Evolutionary conservation across 2,329 filamentous ascomycete genomes (phyloP).

Genomic region (Amesomyces nigricolor): DNA sequence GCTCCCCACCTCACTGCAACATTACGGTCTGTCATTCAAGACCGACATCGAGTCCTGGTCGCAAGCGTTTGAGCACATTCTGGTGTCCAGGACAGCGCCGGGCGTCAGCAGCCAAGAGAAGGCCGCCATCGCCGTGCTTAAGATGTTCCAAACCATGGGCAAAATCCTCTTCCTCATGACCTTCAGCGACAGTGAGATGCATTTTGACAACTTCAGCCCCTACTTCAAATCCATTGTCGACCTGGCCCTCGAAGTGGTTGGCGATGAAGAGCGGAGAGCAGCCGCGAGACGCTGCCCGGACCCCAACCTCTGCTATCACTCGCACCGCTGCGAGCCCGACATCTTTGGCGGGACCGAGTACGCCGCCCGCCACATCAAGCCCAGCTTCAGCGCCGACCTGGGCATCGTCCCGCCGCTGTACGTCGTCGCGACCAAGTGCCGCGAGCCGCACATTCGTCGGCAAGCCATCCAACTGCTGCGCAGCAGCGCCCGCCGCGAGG

Average conservation of each 20-base stretch:
- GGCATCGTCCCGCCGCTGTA: constrained; percentile 61
- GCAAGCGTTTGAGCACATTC: constrained; percentile 50
- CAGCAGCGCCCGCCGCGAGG: constrained; percentile 57
- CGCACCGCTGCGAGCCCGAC: constrained; percentile 31
- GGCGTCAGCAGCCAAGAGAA: constrained; percentile 50
- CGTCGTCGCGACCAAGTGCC: constrained; percentile 61
- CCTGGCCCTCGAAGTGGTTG: constrained; percentile 53
- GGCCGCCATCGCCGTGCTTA: constrained; percentile 54
- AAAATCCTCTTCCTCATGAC: constrained; percentile 54
- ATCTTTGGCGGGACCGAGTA: constrained; percentile 40
- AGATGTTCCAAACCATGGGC: constrained; percentile 57
- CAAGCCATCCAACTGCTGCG: constrained; percentile 57
- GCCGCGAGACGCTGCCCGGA: constrained; percentile 42
- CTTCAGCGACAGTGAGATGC: constrained; percentile 52
- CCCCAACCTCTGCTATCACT: constrained; percentile 40
- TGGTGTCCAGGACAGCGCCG: constrained; percentile 44
- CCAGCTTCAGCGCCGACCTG: constrained; percentile 58
- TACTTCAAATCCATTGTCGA: constrained; percentile 52
- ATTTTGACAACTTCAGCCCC: constrained; percentile 50
- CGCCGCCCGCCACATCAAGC: constrained; percentile 48
- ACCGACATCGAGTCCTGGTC: constrained; percentile 51
- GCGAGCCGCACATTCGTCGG: constrained; percentile 50
- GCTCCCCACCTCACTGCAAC: constrained; percentile 43
- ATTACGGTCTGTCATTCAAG: constrained; percentile 44
- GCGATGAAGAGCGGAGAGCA: constrained; percentile 50